Evolutionary conservation across 192 early-diverging fungal genomes (phyloP), one percentile per base, ranked within the genome.

Genomic region (Funneliformis geosporum): DNA sequence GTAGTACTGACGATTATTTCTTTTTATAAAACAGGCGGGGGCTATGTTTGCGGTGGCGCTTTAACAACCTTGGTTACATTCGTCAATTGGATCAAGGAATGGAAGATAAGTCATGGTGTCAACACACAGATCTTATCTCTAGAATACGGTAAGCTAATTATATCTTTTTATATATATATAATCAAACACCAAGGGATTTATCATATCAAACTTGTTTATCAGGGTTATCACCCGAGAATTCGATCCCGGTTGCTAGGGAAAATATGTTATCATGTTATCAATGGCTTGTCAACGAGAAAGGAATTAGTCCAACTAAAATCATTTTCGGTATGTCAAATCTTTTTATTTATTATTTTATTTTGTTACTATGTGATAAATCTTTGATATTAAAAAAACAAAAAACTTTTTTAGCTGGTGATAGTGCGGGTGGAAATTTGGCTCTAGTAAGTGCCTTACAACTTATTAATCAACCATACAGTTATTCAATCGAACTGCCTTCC

Each of bases 401-500:
- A 59, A 25, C 23, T 73, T 8, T 9, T 70, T 72, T 79, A 59
- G 77, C 44, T 44, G 77, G 77, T 70, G 77, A 79, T 59, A 79
- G 77, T 50, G 67, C 66, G 5, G 77, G 77, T 33, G 77, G 46
- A 70, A 79, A 79, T 60, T 28, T 70, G 5, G 43, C 50, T 42
- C 1, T 33, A 39, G 10, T 40, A 23, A 18, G 46, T 8, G 33
- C 77, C 7, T 33, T 79, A 33, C n/a, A 71, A 12, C 28, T 79
- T 40, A 8, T 79, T 1, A 25, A 55, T 5, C 9, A 70, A 28
- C 50, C 16, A 14, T 40, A 8, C 18, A 16, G 1, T 12, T 23
- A 43, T 21, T 16, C 39, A 9, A 18, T 67, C 2, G 33, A 33
- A 33, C 67, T 67, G 33, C 66, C 47, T 6, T 50, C 67, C 10